Percentiles rank a stretch among this genome's conserved stretches.
phyloP scores from a whole-genome alignment of 1,284 basidiomycete species.

The Sutorius eximius region DNA sequence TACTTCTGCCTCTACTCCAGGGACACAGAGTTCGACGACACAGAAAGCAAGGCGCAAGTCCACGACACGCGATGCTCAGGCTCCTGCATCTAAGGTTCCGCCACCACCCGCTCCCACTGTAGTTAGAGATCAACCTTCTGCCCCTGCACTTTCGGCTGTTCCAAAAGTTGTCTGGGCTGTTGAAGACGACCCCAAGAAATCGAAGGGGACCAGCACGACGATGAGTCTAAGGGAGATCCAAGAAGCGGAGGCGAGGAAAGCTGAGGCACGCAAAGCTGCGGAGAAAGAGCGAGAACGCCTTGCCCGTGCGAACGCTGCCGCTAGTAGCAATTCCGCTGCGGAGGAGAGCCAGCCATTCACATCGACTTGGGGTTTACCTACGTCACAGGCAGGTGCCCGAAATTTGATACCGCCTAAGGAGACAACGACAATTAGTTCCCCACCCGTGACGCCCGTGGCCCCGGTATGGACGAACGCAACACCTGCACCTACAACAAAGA shows the following conservation, averaged over 20 bases:
- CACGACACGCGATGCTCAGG: slow-evolving; percentile 27
- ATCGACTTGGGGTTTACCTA: slow-evolving; percentile 77
- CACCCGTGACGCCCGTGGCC: slow-evolving; percentile 30
- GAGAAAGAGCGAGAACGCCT: slow-evolving; percentile 66
- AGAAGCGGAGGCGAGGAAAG: slow-evolving; percentile 84
- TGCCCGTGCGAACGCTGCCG: slow-evolving; percentile 48
- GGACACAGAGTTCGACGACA: slow-evolving; percentile 7
- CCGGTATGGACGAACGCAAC: slow-evolving; percentile 69
- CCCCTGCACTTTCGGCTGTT: slow-evolving; percentile 24
- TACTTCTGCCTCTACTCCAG: slow-evolving; percentile 3
- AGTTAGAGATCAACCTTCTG: slow-evolving; percentile 28
- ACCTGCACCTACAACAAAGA: slow-evolving; percentile 65
- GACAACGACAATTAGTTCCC: slow-evolving; percentile 37
- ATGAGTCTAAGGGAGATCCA: slow-evolving; percentile 92
- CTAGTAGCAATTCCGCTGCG: slow-evolving; percentile 32
- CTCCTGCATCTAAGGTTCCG: slow-evolving; percentile 26
- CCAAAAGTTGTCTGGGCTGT: slow-evolving; percentile 60
- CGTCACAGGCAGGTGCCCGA: slow-evolving; percentile 66
- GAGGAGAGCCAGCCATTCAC: slow-evolving; percentile 65
- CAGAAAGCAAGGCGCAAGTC: slow-evolving; percentile 36
- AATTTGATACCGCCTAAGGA: slow-evolving; percentile 47
- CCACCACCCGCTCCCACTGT: slow-evolving; percentile 10
- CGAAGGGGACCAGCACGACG: slow-evolving; percentile 44
- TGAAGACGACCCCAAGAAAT: slow-evolving; percentile 63
- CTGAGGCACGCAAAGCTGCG: slow-evolving; percentile 70